Evolutionary conservation across 495 filamentous ascomycete genomes (phyloP), one percentile per base, ranked within the genome.

Genomic region (Penicillium angulare): DNA sequence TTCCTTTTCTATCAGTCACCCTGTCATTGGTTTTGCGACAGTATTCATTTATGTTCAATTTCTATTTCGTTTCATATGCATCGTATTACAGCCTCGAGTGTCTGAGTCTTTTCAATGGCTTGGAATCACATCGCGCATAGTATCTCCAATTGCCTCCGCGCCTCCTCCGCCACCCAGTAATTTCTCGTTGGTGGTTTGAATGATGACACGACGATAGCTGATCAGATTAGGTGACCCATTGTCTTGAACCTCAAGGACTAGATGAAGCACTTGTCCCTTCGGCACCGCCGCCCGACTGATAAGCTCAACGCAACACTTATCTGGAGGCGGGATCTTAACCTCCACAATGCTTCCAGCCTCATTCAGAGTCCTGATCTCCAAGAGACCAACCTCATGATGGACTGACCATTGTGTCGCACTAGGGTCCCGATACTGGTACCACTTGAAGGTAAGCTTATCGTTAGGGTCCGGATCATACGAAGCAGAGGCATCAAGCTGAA

Each of bases 341-440:
- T 69, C 53, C 0, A 71, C 57, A n/a, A 48, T 51, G 18, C 49
- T 54, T 21, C 61, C 48, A 3, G 41, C 48, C 21, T 64, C 63
- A 22, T 66, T 40, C 15, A 65, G 47, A 3, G 52, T 24, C 21
- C 34, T 59, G 36, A 77, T 57, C 9, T 59, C 47, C 27, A 75
- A 42, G 16, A 60, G 43, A 5, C 61, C 59, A n/a, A 77, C 72
- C 47, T 78, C 64, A 18, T 56, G 47, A 4, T 61, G 54, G 21
- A 68, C 65, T 43, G 52, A 57, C 69, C 69, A 76, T 27, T 79
- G 65, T 7, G 59, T 72, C 3, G 72, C 65, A 29, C 57, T 71
- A 1, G 71, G 67, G 31, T 78, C 75, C 5, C 55, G 46, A 34
- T 78, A 78, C 31, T 79, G 76, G 40, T 60, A 75, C 75, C 76